Evolutionary conservation across 257 asterid species (phyloP), one percentile per base, ranked within the genome.

Genomic region (Gentiana dahurica): DNA sequence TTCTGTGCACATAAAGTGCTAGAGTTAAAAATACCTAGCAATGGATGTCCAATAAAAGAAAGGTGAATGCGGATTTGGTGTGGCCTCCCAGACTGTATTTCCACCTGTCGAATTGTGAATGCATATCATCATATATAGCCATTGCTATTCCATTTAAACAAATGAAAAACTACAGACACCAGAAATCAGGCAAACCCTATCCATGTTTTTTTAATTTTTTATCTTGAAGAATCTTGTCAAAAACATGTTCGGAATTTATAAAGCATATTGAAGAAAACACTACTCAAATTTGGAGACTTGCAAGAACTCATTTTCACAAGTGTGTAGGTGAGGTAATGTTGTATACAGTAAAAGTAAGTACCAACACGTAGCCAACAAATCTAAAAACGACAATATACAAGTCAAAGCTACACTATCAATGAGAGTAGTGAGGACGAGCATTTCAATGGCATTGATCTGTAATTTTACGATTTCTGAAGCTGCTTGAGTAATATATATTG

Each of bases 51-150:
- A 45, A 78, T 77, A 76, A 75, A 91, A 61, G 96, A 79, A 54
- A 91, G 95, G 73, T 91, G 98, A 69, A 91, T 87, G 60, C 96
- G 94, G 54, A 91, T 91, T 69, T 91, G 98, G 74, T 91, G 98
- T 13, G 98, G 96, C 76, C 98, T 87, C 64, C 98, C 98, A 48
- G 98, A 84, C 68, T 87, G 88, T 72, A 91, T 91, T 69, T 87
- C 93, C 60, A 85, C 94, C 96, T 87, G 67, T 58, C 6, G 49
- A 53, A 67, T 49, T 45, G 43, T 45, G 48, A 2, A 12, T 12
- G n/a, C 36, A 55, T 41, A 55, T 5, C 13, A n/a, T 55, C 15
- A 10, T 3, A 44, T 10, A 51, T 3, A 36, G 37, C 41, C 35
- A 49, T 24, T 12, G 38, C 53, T 0, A 36, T 13, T 33, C 45